Evolutionary conservation across 2,329 filamentous ascomycete species (phyloP).

Genomic region (Penicillium concentricum): DNA sequence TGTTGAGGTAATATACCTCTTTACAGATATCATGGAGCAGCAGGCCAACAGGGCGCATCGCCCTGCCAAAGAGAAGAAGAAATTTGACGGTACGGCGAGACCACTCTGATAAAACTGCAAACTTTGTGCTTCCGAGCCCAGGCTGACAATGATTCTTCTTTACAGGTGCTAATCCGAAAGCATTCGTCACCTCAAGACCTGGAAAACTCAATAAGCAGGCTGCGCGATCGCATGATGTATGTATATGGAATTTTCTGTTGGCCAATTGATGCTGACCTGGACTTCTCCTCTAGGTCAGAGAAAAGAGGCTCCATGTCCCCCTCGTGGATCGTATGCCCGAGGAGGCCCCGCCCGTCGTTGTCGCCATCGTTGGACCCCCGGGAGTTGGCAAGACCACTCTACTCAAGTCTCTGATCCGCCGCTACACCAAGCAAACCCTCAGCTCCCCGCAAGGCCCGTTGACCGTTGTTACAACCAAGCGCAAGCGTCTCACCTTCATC

Average conservation of each 20-base stretch:
- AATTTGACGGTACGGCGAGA: slow-evolving; percentile 56
- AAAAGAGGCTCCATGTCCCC: slow-evolving; percentile 93
- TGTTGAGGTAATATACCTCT: slow-evolving; percentile 30
- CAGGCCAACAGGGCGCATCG: slow-evolving; percentile 84
- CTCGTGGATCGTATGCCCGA: slow-evolving; percentile 94
- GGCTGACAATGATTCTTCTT: slow-evolving; percentile 9
- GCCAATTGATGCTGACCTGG: slow-evolving; percentile 16
- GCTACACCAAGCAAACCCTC: slow-evolving; percentile 94
- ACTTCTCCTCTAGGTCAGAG: slow-evolving; percentile 67
- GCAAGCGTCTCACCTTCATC: slow-evolving; percentile 88
- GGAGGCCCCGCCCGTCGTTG: slow-evolving; percentile 88
- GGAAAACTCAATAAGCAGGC: slow-evolving; percentile 73
- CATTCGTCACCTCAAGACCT: slow-evolving; percentile 80
- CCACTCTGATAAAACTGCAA: slow-evolving; percentile 12
- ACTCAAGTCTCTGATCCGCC: slow-evolving; percentile 87
- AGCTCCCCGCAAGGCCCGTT: slow-evolving; percentile 87
- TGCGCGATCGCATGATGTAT: slow-evolving; percentile 56
- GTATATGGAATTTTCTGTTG: slow-evolving; percentile 13
- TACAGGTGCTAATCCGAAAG: slow-evolving; percentile 78
- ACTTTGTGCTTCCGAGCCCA: slow-evolving; percentile 7
- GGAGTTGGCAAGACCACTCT: slow-evolving; percentile 91
- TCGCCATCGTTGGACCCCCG: slow-evolving; percentile 90
- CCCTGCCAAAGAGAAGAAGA: slow-evolving; percentile 86
- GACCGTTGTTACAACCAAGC: slow-evolving; percentile 94
- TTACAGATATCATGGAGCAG: slow-evolving; percentile 64